Evolutionary conservation across 2,329 filamentous ascomycete species (phyloP), one percentile per base, ranked within the genome.

Genomic region (Botrytis sinoallii): DNA sequence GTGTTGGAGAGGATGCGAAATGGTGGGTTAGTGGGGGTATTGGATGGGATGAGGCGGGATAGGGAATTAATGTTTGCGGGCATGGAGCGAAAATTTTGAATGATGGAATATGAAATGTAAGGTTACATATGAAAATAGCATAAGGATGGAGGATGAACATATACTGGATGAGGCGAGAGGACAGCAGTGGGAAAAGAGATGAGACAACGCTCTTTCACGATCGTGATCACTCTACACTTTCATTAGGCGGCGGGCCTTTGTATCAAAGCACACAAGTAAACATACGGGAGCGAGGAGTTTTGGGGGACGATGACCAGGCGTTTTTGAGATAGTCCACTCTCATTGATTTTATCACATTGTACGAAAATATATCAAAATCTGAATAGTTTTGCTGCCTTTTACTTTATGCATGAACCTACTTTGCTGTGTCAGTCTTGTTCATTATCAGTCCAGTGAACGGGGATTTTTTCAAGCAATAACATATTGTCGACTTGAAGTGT

Each of bases 1-100:
- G 93, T 96, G 14, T 85, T 96, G 35, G 92, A 94, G 82, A 86
- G 93, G 66, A 82, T 93, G 80, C 85, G 91, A 71, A 85, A 86
- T 74, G 91, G 91, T 57, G 91, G 91, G 0, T 83, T 93, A 29
- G 89, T 92, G 25, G 90, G 83, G 35, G 91, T 92, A n/a, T 83
- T 93, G 44, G 91, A 92, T 76, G 90, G 90, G 42, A 92, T 92
- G 90, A 85, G 89, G 70, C 84, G 85, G 77, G 90, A 92, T 79
- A 85, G 87, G 70, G 78, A 81, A 70, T 75, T 76, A 61, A 74
- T 74, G 7, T 78, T 77, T 73, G 72, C 72, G 20, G 66, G 71
- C 35, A 60, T 73, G 32, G 76, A 76, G 9, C 63, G 67, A 29
- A 57, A 73, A 20, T 32, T 69, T 59, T 77, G 72, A 65, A 75